Conservation (phyloP, 2,329 filamentous ascomycete species). For the Calonectria pseudoreteaudii region DNA sequence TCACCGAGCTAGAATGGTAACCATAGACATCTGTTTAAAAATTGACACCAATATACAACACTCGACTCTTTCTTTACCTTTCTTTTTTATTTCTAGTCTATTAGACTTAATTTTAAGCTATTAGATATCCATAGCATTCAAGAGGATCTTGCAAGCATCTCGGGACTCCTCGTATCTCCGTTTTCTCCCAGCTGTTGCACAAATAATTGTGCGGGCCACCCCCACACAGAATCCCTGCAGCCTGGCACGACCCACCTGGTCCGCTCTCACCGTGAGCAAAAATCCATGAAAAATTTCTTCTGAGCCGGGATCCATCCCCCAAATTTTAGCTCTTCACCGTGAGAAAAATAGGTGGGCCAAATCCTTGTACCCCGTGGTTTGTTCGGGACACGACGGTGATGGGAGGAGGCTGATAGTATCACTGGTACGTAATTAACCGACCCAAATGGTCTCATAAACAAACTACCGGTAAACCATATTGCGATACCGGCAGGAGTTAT, state of each 20-base stretch:
- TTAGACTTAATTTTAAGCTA: neutral
- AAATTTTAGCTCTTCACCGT: neutral
- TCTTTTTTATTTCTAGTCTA: neutral
- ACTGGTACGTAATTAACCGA: neutral
- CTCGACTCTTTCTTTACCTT: neutral
- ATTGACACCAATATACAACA: neutral
- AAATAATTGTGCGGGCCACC: neutral
- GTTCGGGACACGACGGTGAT: neutral
- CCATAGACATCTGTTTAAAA: neutral
- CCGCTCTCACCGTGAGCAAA: neutral
- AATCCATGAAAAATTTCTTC: neutral
- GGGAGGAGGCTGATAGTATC: neutral
- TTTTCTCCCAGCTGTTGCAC: neutral
- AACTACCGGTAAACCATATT: neutral
- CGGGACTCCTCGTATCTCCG: slow-evolving; percentile 2
- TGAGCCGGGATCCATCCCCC: neutral
- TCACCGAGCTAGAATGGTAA: neutral
- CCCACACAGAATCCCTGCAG: neutral
- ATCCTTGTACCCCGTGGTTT: neutral
- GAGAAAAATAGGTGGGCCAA: neutral
- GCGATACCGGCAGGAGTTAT: neutral
- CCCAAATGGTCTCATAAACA: neutral
- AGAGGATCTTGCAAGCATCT: neutral
- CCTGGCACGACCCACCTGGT: neutral
- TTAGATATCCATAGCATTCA: neutral